These are phyloP conservation scores for Biscutella laevigata DNA, from an alignment of 441 rosid species.

Conservation along the genomic window DNA sequence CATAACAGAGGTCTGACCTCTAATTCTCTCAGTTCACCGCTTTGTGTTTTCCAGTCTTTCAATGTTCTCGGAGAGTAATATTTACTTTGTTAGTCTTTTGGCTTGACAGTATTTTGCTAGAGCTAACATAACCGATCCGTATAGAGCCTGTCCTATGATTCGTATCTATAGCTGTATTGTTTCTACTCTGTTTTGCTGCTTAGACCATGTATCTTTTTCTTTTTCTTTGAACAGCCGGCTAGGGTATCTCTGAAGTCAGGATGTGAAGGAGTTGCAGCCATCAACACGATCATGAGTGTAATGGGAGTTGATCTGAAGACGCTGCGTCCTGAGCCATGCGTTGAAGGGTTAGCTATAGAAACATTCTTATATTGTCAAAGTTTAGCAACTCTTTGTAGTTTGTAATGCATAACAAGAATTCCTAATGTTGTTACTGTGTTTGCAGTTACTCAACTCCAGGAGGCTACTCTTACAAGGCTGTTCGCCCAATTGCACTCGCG, in stretches of 20 bases:
- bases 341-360: constrained; percentile 75
- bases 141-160: no score
- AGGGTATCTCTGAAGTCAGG: constrained; percentile 70
- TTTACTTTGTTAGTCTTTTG: no score
- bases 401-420: neutral
- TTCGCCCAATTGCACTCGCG: constrained; percentile 84
- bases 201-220: constrained; percentile 7
- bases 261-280: constrained; percentile 78
- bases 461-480: constrained; percentile 87
- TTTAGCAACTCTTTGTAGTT: constrained; percentile 4
- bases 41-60: neutral
- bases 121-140: no score
- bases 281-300: constrained; percentile 91
- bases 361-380: constrained; percentile 9
- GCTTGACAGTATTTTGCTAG: no score
- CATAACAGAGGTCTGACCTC: constrained; percentile 53
- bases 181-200: neutral
- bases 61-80: no score
- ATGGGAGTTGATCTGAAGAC: constrained; percentile 85
- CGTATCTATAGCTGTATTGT: neutral
- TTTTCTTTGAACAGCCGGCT: constrained; percentile 54
- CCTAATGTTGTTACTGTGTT: constrained; percentile 15
- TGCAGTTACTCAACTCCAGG: constrained; percentile 94
- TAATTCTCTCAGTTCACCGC: neutral
- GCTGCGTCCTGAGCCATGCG: constrained; percentile 88